These are phyloP conservation scores for Trametes sanguinea DNA, from an alignment of 768 basidiomycete genomes.

Conservation along the genomic window DNA sequence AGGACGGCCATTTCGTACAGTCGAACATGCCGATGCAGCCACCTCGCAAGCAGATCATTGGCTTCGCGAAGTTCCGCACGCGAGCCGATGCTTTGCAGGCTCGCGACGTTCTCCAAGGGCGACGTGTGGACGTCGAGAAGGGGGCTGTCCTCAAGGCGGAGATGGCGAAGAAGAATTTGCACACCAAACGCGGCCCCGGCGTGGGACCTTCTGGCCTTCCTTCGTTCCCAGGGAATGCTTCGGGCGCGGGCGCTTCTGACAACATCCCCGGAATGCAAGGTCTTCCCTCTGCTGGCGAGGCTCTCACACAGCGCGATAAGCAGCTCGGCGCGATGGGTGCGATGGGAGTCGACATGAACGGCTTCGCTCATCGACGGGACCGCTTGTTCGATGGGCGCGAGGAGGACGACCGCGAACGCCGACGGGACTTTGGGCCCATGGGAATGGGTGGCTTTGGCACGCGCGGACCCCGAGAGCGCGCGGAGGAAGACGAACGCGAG, in stretches of 20 bases:
- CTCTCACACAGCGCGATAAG: constrained; percentile 24
- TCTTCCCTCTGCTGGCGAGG: constrained; percentile 22
- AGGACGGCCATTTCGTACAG: constrained; percentile 39
- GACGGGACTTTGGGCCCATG: constrained; percentile 41
- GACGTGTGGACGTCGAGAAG: constrained; percentile 89
- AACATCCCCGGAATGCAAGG: constrained; percentile 20
- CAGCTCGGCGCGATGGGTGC: constrained; percentile 26
- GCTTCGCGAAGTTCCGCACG: constrained; percentile 94
- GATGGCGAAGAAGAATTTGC: constrained; percentile 99
- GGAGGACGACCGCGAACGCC: constrained; percentile 49
- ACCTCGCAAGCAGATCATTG: constrained; percentile 90
- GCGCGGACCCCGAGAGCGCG: constrained; percentile 63
- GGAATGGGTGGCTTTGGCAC: constrained; percentile 30
- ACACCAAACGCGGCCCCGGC: constrained; percentile 78
- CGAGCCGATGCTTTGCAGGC: constrained; percentile 87
- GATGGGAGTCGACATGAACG: constrained; percentile 40
- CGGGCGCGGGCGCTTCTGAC: constrained; percentile 19
- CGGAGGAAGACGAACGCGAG: constrained; percentile 55
- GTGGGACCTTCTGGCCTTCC: constrained; percentile 50
- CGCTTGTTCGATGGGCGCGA: constrained; percentile 39
- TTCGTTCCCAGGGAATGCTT: constrained; percentile 18
- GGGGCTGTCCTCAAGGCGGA: constrained; percentile 94
- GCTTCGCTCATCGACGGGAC: constrained; percentile 36
- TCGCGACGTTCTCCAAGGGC: constrained; percentile 84
- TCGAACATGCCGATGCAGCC: constrained; percentile 33